These are phyloP conservation scores for Rosellinia necatrix DNA, from an alignment of 2,329 filamentous ascomycete genomes.

Conservation along the genomic window DNA sequence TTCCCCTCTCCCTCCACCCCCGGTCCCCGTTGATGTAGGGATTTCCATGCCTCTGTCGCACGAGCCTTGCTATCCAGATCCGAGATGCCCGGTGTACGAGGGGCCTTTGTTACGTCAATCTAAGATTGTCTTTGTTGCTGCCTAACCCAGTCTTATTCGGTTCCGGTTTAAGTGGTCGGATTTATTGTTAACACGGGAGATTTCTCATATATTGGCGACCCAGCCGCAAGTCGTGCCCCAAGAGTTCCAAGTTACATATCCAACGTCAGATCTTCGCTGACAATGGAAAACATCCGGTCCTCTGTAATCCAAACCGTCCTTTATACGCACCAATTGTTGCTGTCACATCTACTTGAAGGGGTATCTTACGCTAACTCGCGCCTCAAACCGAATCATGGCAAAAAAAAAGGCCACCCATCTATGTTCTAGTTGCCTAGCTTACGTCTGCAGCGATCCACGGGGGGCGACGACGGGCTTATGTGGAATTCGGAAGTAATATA, in stretches of 20 bases:
- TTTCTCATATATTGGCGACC: neutral
- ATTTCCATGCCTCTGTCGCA: neutral
- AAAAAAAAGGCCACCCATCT: conserved; percentile 1
- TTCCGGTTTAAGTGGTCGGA: neutral
- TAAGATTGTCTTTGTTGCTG: neutral
- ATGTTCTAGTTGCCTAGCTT: neutral
- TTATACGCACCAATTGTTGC: neutral
- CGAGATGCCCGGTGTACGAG: neutral
- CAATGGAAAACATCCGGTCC: neutral
- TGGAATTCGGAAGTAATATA: neutral
- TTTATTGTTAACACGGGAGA: neutral
- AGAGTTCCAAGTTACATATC: neutral
- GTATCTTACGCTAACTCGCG: conserved; percentile 22
- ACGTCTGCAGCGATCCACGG: neutral
- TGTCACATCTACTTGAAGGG: conserved; percentile 13
- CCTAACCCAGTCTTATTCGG: neutral
- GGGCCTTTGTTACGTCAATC: neutral
- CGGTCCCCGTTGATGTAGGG: neutral
- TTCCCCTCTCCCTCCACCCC: neutral
- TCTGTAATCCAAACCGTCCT: conserved; percentile 1
- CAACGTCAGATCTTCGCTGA: conserved; percentile 1
- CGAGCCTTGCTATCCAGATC: neutral
- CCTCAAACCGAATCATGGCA: neutral
- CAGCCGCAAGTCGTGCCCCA: neutral
- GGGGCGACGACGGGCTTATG: neutral